Evolutionary conservation across 495 filamentous ascomycete genomes (phyloP).

Genomic region (Xylaria telfairii): DNA sequence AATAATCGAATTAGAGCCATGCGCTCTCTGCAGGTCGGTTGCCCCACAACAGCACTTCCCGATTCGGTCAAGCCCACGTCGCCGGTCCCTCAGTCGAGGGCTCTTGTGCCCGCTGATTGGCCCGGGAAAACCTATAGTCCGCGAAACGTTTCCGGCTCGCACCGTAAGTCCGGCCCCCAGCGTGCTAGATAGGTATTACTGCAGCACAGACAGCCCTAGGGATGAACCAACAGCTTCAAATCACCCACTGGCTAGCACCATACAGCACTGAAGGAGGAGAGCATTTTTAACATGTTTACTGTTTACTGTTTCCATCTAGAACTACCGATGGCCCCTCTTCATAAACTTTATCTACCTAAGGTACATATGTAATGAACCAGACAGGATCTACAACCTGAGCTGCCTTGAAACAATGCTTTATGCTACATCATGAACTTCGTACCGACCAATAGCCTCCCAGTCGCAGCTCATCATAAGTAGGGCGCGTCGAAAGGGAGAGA

Average conservation of each 20-base stretch:
- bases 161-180: slow-evolving; percentile 19
- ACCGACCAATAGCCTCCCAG: slow-evolving; percentile 1
- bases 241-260: not conserved
- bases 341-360: no score
- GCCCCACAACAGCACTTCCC: slow-evolving; percentile 35
- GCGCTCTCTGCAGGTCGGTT: not conserved
- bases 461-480: not conserved
- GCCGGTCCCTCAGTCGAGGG: slow-evolving; percentile 27
- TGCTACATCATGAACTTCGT: not conserved
- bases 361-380: no score
- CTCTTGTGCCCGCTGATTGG: slow-evolving; percentile 31
- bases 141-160: slow-evolving; percentile 36
- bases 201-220: slow-evolving; percentile 1
- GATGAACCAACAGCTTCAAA: not conserved
- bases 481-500: not conserved
- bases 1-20: slow-evolving; percentile 21
- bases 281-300: not conserved
- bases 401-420: slow-evolving; percentile 4
- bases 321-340: no score
- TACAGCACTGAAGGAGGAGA: not conserved
- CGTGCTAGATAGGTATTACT: not conserved
- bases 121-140: slow-evolving; percentile 41
- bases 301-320: not conserved
- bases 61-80: slow-evolving; percentile 38
- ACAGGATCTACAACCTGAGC: not conserved